Base-by-base conservation (phyloP, 345 rosid genomes). In the Hirschfeldia incana region DNA sequence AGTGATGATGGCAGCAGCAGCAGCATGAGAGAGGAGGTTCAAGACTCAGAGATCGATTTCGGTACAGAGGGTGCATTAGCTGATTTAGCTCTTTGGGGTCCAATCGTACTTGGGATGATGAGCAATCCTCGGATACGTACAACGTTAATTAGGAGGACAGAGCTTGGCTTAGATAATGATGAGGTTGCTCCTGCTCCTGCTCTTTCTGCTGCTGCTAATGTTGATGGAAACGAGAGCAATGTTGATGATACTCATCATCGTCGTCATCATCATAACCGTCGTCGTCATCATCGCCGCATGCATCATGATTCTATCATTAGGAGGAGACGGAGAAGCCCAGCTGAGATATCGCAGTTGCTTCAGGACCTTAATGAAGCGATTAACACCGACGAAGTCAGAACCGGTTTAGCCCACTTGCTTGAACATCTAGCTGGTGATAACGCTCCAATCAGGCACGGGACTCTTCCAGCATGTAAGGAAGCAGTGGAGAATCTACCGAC, bases 361-460 rank as follows among this genome's bases (percentile, higher is more conserved):
- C 94, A 85, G 74, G 94, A 89, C 36, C 82, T 92, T 78, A 92
- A 89, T 85, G 86, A 87, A 67, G 91, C 91, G 55, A 85, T 87
- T 74, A 78, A 78, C 58, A 85, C 92, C 3, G 98, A 90, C 61
- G 75, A 85, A 13, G 59, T 85, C 8, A 91, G 96, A 61, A 87
- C 97, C 3, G 89, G 94, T 39, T 78, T 94, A 78, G 97, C 90
- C 75, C 76, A 86, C 67, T 80, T 92, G 80, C 76, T 94, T 87
- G 96, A 92, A 67, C 98, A 94, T 80, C 80, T 94, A 82, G 95
- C 91, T 29, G 94, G 90, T 29, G 94, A 92, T 67, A 90, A 84
- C 67, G 91, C 85, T 73, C 88, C 91, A 0, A 88, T 85, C 68
- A 85, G 94, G 74, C 86, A 90, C 0, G 96, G 93, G 44, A 88